Percentiles rank a stretch among this genome's conserved stretches.
phyloP scores from a whole-genome alignment of 2,329 filamentous ascomycete genomes.

The Stromatinia cepivora region DNA sequence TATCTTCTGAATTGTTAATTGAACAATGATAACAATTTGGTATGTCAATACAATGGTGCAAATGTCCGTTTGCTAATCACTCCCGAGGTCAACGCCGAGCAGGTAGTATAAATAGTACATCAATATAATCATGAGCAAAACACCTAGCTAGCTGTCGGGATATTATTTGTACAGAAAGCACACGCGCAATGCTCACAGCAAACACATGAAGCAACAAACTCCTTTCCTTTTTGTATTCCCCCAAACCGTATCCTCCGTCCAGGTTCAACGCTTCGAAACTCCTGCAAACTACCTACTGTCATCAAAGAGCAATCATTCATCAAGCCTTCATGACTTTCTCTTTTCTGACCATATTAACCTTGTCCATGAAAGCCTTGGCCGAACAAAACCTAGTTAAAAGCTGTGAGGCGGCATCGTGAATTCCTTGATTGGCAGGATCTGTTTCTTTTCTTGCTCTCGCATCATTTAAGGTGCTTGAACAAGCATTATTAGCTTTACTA shows the following conservation, averaged over 20 bases:
- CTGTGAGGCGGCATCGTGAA: constrained; percentile 18
- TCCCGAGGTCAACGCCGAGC: neutral
- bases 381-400: constrained; percentile 19
- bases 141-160: neutral
- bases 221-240: neutral
- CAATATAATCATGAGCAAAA: neutral
- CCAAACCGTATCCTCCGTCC: neutral
- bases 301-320: neutral
- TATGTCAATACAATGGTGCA: neutral
- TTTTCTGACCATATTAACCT: constrained; percentile 3
- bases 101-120: neutral
- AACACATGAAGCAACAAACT: neutral
- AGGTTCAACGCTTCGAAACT: neutral
- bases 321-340: neutral
- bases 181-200: neutral
- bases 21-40: neutral
- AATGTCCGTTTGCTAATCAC: neutral
- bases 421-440: neutral
- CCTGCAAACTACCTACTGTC: neutral
- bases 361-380: constrained; percentile 13
- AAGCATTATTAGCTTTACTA: no score
- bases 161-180: neutral
- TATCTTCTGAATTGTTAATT: neutral
- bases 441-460: constrained; percentile 12
- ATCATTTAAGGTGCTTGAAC: neutral